Conservation (phyloP, 768 basidiomycete species). For the Paxillus ammoniavirescens region DNA sequence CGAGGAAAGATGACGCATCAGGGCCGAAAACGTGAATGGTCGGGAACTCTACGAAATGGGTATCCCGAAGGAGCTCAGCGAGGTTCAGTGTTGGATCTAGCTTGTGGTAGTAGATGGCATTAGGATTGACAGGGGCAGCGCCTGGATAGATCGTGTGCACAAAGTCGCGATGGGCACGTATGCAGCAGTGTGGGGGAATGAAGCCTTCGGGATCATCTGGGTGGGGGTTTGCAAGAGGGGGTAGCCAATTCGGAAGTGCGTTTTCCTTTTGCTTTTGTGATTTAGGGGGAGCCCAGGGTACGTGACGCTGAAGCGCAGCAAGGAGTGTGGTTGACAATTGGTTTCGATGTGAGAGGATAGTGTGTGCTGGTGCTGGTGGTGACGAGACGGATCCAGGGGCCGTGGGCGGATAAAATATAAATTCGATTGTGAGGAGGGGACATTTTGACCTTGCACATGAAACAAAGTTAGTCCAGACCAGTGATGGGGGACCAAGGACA, state of each 20-base stretch:
- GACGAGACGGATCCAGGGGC: constrained; percentile 40
- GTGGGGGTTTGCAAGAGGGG: constrained; percentile 49
- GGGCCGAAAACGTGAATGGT: constrained; percentile 74
- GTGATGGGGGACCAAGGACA: constrained; percentile 26
- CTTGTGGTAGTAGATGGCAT: constrained; percentile 47
- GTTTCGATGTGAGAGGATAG: constrained; percentile 66
- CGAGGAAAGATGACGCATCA: constrained; percentile 50
- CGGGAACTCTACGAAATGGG: constrained; percentile 81
- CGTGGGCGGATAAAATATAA: constrained; percentile 60
- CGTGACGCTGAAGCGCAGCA: constrained; percentile 44
- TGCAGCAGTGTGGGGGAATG: constrained; percentile 56
- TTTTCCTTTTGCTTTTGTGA: constrained; percentile 47
- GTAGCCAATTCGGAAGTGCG: constrained; percentile 53
- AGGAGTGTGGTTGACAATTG: constrained; percentile 47
- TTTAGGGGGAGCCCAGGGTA: constrained; percentile 26
- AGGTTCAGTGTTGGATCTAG: constrained; percentile 54
- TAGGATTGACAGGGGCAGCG: constrained; percentile 15
- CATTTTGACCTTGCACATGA: constrained; percentile 54
- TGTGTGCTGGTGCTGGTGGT: constrained; percentile 40
- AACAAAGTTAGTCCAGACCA: constrained; percentile 10
- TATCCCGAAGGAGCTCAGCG: constrained; percentile 47
- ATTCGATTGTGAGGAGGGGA: constrained; percentile 69
- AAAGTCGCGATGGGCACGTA: constrained; percentile 43
- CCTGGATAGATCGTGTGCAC: constrained; percentile 2
- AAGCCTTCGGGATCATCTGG: constrained; percentile 57